These are phyloP conservation scores for Rhodotorula kratochvilovae DNA, from an alignment of 768 basidiomycete species.

Conservation along the genomic window DNA sequence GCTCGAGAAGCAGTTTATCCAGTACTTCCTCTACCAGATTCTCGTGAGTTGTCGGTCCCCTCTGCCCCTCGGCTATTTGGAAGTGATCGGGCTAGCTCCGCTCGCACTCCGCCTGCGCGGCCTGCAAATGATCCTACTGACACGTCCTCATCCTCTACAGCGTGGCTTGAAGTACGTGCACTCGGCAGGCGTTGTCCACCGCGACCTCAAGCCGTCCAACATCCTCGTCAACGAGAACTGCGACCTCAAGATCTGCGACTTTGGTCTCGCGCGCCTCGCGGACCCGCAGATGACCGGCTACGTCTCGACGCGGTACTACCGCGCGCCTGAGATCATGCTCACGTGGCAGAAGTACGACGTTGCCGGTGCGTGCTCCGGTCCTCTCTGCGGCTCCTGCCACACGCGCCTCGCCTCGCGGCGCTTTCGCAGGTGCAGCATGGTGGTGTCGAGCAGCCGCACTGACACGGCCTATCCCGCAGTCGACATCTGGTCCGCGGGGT, in stretches of 20 bases:
- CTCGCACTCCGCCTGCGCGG: too few relatives aligned
- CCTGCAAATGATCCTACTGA: background rate
- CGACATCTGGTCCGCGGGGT: slow-evolving; percentile 98
- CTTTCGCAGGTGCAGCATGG: background rate
- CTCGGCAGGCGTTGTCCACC: slow-evolving; percentile 96
- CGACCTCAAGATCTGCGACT: slow-evolving; percentile 99
- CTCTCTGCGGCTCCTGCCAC: background rate
- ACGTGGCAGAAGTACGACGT: slow-evolving; percentile 99
- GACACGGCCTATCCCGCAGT: slow-evolving; percentile 51
- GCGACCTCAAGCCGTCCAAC: slow-evolving; percentile 98
- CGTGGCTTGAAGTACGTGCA: slow-evolving; percentile 99
- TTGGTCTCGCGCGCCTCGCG: slow-evolving; percentile 95
- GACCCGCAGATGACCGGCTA: slow-evolving; percentile 99
- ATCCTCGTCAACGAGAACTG: slow-evolving; percentile 99
- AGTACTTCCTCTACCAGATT: slow-evolving; percentile 99
- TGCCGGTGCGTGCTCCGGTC: slow-evolving; percentile 52
- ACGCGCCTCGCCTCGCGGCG: background rate
- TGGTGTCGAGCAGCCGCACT: background rate
- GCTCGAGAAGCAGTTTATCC: slow-evolving; percentile 98
- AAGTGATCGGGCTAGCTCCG: background rate
- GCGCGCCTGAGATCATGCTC: slow-evolving; percentile 99
- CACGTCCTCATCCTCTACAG: slow-evolving; percentile 48
- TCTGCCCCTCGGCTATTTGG: slow-evolving; percentile 52
- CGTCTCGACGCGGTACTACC: slow-evolving; percentile 97
- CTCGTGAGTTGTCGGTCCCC: slow-evolving; percentile 51